Evolutionary conservation across 2,329 filamentous ascomycete genomes (phyloP), one percentile per base, ranked within the genome.

Genomic region (Fusarium staphyleae): DNA sequence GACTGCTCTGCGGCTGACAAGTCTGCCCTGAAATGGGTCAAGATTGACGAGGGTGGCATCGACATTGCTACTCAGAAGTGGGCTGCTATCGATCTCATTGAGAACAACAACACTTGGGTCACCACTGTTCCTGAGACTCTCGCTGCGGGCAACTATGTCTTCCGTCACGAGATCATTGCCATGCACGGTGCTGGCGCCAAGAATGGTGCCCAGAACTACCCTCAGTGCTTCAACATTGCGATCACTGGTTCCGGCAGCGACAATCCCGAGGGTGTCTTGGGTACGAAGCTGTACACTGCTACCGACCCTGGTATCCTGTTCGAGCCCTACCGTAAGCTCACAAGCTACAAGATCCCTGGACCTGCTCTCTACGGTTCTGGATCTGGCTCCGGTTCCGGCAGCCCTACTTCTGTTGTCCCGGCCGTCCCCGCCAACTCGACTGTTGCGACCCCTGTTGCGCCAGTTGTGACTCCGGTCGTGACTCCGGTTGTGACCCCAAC

Each of bases 11-110:
- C 70, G 1, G 82, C 81, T 48, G 79, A 82, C 72, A 81, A 82
- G 71, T 72, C 72, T 4, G 67, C 73, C 3, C 77, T 87, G 35
- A 72, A 81, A 63, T 88, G 81, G 74, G 83, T 87, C 77, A 89
- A 89, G 80, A 87, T 89, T 51, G 79, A 81, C 40, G 79, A 80
- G 57, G 85, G 83, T 61, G 76, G 84, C 28, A 72, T 80, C 51
- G 55, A 67, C 33, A 66, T 74, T 46, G 74, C 71, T 52, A 73
- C 70, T 41, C 55, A 70, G 55, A 62, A 52, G 7, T 77, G 75
- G 73, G 70, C 70, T 28, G 66, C 72, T 26, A 65, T 65, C 55
- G 69, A 78, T 9, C 69, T 84, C 50, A 80, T 81, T 66, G 65
- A 71, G 55, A 69, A 71, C 79, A 66, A 69, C 64, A 72, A 72